A percentile compares a stretch with the other conserved stretches of the same genome.
These are phyloP conservation scores for Wickerhamomyces chambardii DNA, from an alignment of 805 yeast genomes.

Conservation along the genomic window DNA sequence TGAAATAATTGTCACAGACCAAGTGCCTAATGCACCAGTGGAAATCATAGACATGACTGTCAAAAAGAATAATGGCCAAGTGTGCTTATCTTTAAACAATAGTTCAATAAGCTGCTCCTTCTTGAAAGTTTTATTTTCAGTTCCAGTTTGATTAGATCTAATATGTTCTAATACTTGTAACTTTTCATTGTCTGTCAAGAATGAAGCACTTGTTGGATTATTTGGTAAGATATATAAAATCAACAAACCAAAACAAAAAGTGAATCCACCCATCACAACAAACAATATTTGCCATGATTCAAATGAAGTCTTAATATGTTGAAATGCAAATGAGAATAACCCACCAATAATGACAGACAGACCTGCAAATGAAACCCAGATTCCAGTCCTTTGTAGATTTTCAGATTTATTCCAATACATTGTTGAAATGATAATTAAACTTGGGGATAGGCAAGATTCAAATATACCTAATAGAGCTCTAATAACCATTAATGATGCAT, in stretches of 20 bases:
- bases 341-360: conserved; percentile 37
- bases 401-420: conserved; percentile 53
- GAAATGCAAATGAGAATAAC: conserved; percentile 40
- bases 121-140: conserved; percentile 33
- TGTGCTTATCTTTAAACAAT: conserved; percentile 32
- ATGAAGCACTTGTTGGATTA: conserved; percentile 29
- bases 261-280: conserved; percentile 44
- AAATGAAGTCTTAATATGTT: conserved; percentile 35
- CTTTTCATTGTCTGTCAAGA: conserved; percentile 32
- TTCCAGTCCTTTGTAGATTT: conserved; percentile 42
- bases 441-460: conserved; percentile 48
- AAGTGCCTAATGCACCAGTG: conserved; percentile 34
- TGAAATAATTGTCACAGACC: conserved; percentile 27
- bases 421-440: conserved; percentile 46
- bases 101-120: conserved; percentile 32
- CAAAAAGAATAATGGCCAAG: conserved; percentile 38
- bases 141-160: conserved; percentile 37
- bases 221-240: conserved; percentile 40
- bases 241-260: conserved; percentile 37
- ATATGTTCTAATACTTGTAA: conserved; percentile 30
- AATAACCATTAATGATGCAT: conserved; percentile 46
- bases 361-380: conserved; percentile 53
- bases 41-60: conserved; percentile 38
- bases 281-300: conserved; percentile 57
- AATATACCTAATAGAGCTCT: conserved; percentile 44